phyloP scores from a whole-genome alignment of 305 asterid species.

The Solanum hybrid region DNA sequence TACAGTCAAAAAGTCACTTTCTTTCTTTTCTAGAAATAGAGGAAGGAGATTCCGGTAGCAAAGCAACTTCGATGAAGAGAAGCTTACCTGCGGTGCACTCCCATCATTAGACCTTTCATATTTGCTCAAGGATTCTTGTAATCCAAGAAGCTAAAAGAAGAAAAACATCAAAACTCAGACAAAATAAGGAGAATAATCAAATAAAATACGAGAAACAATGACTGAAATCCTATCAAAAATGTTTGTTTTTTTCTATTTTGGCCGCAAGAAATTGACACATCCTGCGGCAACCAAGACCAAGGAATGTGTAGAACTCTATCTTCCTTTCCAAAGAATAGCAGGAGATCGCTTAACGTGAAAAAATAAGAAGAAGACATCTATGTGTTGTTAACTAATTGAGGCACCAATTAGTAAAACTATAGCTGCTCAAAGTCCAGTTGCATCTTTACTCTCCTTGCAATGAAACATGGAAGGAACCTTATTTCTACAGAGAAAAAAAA shows the following conservation, averaged over 20 bases:
- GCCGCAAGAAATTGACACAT: background rate
- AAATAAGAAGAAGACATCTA: background rate
- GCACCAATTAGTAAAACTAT: background rate
- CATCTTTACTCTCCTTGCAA: background rate
- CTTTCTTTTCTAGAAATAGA: background rate
- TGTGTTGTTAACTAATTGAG: background rate
- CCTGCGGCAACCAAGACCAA: background rate
- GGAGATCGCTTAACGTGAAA: background rate
- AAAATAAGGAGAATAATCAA: background rate
- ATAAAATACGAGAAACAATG: background rate
- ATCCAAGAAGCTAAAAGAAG: conserved; percentile 69
- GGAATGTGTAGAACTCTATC: background rate
- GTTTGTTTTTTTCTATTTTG: background rate
- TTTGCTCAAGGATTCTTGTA: conserved; percentile 91
- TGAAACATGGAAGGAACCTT: background rate
- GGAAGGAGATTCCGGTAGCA: background rate
- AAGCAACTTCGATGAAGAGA: background rate
- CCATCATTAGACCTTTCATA: conserved; percentile 85
- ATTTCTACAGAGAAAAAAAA: background rate
- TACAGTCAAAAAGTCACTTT: background rate
- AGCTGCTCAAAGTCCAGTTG: background rate
- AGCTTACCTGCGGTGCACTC: conserved; percentile 80
- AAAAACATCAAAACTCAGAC: conserved; percentile 4
- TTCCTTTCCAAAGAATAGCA: background rate
- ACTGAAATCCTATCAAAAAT: background rate